Conservation (phyloP, 345 rosid species). For the Angophora floribunda region DNA sequence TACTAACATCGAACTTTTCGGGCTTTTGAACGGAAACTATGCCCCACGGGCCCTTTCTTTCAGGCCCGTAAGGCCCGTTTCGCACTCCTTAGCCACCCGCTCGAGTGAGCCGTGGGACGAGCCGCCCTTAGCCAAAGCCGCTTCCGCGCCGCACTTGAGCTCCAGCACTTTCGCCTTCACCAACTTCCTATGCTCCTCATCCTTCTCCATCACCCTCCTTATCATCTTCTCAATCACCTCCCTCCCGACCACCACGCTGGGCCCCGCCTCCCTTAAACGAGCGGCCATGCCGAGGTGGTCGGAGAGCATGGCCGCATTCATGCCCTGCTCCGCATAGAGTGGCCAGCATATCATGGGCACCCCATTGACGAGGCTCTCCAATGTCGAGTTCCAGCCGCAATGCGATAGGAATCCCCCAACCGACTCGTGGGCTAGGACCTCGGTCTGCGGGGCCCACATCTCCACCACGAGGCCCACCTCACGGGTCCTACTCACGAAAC, state of each 20-base stretch:
- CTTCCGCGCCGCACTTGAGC: slow-evolving; percentile 13
- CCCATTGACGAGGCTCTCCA: slow-evolving; percentile 54
- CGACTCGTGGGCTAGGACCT: slow-evolving; percentile 45
- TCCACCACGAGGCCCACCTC: slow-evolving; percentile 30
- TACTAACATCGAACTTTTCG: not conserved
- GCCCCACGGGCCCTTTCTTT: not conserved
- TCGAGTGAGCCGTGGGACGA: slow-evolving; percentile 21
- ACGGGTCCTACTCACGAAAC: slow-evolving; percentile 31
- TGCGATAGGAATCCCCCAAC: slow-evolving; percentile 68
- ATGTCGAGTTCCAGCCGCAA: slow-evolving; percentile 60
- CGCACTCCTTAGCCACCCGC: slow-evolving; percentile 9
- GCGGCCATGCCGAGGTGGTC: slow-evolving; percentile 40
- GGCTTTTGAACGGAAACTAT: not conserved
- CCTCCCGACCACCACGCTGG: slow-evolving; percentile 12
- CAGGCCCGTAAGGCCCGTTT: not conserved
- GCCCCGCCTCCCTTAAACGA: slow-evolving; percentile 3
- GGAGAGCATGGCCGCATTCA: slow-evolving; percentile 47
- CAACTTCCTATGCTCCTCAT: slow-evolving; percentile 2
- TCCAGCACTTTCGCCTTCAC: slow-evolving; percentile 17
- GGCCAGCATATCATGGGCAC: slow-evolving; percentile 72
- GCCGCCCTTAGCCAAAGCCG: slow-evolving; percentile 27
- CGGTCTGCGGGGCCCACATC: slow-evolving; percentile 54
- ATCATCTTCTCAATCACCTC: slow-evolving; percentile 33
- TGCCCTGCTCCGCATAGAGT: slow-evolving; percentile 50
- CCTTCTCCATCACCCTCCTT: slow-evolving; percentile 20